These are phyloP conservation scores for Chenopodium album DNA, from an alignment of 148 eudicot species.

Conservation along the genomic window DNA sequence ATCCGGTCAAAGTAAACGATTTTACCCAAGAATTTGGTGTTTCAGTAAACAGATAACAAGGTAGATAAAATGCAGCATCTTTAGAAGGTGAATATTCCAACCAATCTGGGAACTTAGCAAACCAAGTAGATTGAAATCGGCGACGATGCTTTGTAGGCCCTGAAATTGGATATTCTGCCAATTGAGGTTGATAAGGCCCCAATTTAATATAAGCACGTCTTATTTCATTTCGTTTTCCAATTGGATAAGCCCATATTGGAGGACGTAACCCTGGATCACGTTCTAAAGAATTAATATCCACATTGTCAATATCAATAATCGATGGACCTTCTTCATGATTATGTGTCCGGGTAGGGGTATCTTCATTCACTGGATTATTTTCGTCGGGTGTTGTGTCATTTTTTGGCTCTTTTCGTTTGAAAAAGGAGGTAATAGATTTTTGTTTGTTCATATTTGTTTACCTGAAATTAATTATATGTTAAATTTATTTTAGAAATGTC, in stretches of 20 bases:
- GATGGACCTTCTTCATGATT: too few relatives aligned
- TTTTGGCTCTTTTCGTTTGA: too few relatives aligned
- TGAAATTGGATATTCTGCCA: not conserved
- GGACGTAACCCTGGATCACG: conserved; percentile 1
- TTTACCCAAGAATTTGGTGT: not conserved
- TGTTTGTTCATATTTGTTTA: too few relatives aligned
- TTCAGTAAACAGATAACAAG: not conserved
- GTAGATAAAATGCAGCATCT: conserved; percentile 9
- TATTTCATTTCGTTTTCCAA: not conserved
- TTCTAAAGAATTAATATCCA: not conserved
- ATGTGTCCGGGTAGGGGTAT: too few relatives aligned
- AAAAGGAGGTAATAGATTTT: too few relatives aligned
- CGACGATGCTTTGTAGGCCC: too few relatives aligned
- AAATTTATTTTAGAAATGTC: too few relatives aligned
- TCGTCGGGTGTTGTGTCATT: too few relatives aligned
- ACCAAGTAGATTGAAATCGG: too few relatives aligned
- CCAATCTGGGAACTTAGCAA: not conserved
- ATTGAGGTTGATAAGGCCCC: conserved; percentile 3
- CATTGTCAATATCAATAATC: not conserved
- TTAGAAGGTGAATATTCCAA: conserved; percentile 1
- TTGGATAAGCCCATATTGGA: not conserved
- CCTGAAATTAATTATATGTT: too few relatives aligned
- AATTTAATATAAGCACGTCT: not conserved
- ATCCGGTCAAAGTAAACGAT: not conserved
- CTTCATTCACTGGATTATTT: too few relatives aligned